These are phyloP conservation scores for Neonectria faginata DNA, from an alignment of 2,329 filamentous ascomycete species.

Conservation along the genomic window DNA sequence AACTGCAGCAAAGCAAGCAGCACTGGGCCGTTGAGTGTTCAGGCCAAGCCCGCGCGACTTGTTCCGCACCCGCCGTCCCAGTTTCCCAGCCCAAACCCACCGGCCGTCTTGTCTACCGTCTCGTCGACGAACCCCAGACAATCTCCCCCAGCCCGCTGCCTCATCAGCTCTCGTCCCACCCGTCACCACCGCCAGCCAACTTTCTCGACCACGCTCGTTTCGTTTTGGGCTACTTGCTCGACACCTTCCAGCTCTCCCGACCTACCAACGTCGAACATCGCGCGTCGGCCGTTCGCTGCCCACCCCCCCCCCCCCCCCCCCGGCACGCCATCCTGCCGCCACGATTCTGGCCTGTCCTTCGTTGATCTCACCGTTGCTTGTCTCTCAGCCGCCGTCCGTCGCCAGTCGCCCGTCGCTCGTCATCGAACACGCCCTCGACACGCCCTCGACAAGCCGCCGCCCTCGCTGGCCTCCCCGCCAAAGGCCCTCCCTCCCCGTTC, in stretches of 20 bases:
- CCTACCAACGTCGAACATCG: conserved; percentile 42
- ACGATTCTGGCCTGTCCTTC: conserved; percentile 43
- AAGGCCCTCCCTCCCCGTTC: conserved; percentile 23
- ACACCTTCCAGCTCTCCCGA: conserved; percentile 15
- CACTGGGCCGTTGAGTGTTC: background rate
- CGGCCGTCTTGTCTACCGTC: conserved; percentile 34
- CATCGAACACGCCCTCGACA: conserved; percentile 19
- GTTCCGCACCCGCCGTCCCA: conserved; percentile 40
- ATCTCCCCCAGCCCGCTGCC: conserved; percentile 39
- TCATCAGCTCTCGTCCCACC: conserved; percentile 51
- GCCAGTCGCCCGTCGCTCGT: conserved; percentile 15
- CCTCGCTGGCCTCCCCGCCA: conserved; percentile 33
- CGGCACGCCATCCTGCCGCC: conserved; percentile 43
- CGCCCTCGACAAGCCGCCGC: conserved; percentile 27
- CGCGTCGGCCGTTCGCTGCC: conserved; percentile 32
- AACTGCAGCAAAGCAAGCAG: conserved; percentile 13
- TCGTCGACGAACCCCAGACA: conserved; percentile 40
- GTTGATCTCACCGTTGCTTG: conserved; percentile 39
- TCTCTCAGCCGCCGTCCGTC: conserved; percentile 36
- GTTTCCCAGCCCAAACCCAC: conserved; percentile 35
- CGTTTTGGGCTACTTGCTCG: conserved; percentile 35
- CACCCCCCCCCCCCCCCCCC: conserved; percentile 37
- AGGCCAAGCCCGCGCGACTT: conserved; percentile 24
- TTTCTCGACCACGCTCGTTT: conserved; percentile 38
- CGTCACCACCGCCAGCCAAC: conserved; percentile 37